A percentile compares a stretch with the other conserved stretches of the same genome.
phyloP scores from a whole-genome alignment of 1,139 yeast species.

The Debaryomyces nepalensis region DNA sequence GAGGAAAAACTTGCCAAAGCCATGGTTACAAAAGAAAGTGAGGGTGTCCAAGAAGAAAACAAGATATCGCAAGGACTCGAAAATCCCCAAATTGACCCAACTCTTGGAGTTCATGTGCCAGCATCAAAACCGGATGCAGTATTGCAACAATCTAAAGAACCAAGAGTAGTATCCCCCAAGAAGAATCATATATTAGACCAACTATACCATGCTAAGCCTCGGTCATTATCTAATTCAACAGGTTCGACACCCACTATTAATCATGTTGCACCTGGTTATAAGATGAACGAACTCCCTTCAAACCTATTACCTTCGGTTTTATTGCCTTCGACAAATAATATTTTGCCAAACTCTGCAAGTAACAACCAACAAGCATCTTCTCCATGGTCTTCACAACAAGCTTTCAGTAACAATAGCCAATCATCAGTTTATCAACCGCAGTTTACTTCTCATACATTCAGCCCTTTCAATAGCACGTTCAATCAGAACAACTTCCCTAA shows the following conservation, averaged over 20 bases:
- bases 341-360: conserved; percentile 10
- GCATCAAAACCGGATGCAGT: not conserved
- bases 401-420: conserved; percentile 3
- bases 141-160: not conserved
- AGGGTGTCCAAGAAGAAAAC: conserved; percentile 31
- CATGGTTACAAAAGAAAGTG: conserved; percentile 33
- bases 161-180: conserved; percentile 20
- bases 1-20: conserved; percentile 40
- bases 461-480: conserved; percentile 12
- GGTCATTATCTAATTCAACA: conserved; percentile 28
- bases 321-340: conserved; percentile 8
- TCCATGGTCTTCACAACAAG: conserved; percentile 9
- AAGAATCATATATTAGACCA: conserved; percentile 40
- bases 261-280: conserved; percentile 7
- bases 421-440: conserved; percentile 12
- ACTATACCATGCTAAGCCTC: conserved; percentile 39
- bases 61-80: not conserved
- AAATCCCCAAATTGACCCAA: not conserved
- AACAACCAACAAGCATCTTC: conserved; percentile 1
- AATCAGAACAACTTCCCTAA: conserved; percentile 5
- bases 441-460: conserved; percentile 11
- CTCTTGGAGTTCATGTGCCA: not conserved
- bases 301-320: conserved; percentile 11
- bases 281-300: conserved; percentile 3
- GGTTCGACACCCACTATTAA: conserved; percentile 21